Percentiles rank a stretch among this genome's conserved stretches.
These are phyloP conservation scores for Chrysophaeum taylorii DNA, from an alignment of 352 stramenopile genomes.

Conservation along the genomic window DNA sequence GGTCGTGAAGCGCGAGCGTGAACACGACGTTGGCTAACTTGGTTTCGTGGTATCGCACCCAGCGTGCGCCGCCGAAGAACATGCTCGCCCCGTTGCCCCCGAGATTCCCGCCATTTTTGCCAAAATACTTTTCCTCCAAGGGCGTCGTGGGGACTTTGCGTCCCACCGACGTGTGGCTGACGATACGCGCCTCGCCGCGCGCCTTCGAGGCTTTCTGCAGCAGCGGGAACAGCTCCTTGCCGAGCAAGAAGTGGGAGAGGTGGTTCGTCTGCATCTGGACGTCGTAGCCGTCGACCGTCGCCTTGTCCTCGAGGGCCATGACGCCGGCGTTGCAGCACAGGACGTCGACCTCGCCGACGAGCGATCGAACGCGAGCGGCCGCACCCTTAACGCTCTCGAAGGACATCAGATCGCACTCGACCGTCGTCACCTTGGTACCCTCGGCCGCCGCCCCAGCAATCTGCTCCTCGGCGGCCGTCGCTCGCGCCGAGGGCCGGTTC, in stretches of 20 bases:
- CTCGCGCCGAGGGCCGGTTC: slow-evolving; percentile 39
- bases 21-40: slow-evolving; percentile 46
- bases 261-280: slow-evolving; percentile 49
- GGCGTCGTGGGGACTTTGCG: too few species aligned
- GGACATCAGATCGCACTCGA: slow-evolving; percentile 42
- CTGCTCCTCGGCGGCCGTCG: slow-evolving; percentile 18
- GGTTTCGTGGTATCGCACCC: slow-evolving; percentile 42
- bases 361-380: slow-evolving; percentile 27
- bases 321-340: slow-evolving; percentile 46
- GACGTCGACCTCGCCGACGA: slow-evolving; percentile 32
- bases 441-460: slow-evolving; percentile 19
- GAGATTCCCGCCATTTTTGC: slow-evolving; percentile 37
- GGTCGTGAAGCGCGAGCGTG: slow-evolving; percentile 32
- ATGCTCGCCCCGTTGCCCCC: slow-evolving; percentile 35
- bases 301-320: slow-evolving; percentile 36
- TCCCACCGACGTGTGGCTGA: slow-evolving; percentile 32
- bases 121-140: too few species aligned
- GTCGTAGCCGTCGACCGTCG: slow-evolving; percentile 46
- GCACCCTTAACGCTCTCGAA: slow-evolving; percentile 39
- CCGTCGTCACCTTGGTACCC: slow-evolving; percentile 1
- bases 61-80: too few species aligned
- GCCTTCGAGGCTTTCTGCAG: slow-evolving; percentile 28
- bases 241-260: slow-evolving; percentile 46
- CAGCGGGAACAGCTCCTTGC: slow-evolving; percentile 36
- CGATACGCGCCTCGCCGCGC: slow-evolving; percentile 40